Base-by-base conservation (phyloP, 2,329 filamentous ascomycete species). In the Sclerotinia sclerotiorum region DNA sequence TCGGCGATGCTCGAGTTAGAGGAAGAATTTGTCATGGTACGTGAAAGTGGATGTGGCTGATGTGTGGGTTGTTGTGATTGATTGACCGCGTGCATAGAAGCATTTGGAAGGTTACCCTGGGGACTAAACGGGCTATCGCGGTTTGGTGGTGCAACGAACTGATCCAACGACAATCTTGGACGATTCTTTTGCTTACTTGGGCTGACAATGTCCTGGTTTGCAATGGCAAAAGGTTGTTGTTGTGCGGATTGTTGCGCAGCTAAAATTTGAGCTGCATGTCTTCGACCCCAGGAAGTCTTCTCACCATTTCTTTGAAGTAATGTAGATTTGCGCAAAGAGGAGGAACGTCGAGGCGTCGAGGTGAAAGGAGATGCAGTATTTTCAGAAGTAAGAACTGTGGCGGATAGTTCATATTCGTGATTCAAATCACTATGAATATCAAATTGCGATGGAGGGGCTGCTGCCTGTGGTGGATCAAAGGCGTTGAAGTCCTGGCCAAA, bases 21-120 rank as follows among this genome's bases (percentile, higher is more conserved):
- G 0, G 92, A 94, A 0, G 93, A 97, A 4, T 93, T 93, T 0
- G 92, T 96, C 73, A 97, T 83, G 0, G 92, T 91, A 71, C 93
- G 88, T 8, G 94, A 97, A 29, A 97, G 83, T 27, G 94, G 94
- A 77, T 97, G 94, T 24, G 91, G 86, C 73, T 88, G 86, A 70
- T 84, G 83, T 2, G 74, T 71, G 24, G 65, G 21, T 56, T 15
- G 49, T 44, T 58, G 54, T 64, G 74, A 70, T 29, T 74, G 74
- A 62, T 83, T 84, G 60, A 83, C 72, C 58, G 79, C 78, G 78
- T 85, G 88, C 69, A 80, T 80, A 48, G 84, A 85, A n/a, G 85
- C 82, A 73, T 81, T 86, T 46, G 81, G 82, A 68, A 85, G 78
- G 72, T 83, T 80, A 5, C 80, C 80, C 65, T 84, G 85, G 3